Percentiles rank a stretch among this genome's conserved stretches.
These are phyloP conservation scores for Yarrowia phangngaensis DNA, from an alignment of 805 yeast genomes.

Conservation along the genomic window DNA sequence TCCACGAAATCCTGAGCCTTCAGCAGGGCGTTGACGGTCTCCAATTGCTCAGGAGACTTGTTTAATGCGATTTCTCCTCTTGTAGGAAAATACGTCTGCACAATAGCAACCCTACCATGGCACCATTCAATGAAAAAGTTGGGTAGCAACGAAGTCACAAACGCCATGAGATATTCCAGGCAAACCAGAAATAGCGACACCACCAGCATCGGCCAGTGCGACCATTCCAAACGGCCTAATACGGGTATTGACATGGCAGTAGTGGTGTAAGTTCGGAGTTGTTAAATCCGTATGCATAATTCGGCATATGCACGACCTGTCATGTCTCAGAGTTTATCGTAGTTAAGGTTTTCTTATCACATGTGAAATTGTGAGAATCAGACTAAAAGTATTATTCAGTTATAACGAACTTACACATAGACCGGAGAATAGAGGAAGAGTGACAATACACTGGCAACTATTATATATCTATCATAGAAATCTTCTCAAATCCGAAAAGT, in stretches of 20 bases:
- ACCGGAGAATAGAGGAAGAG: too few species aligned
- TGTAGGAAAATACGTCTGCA: constrained; percentile 14
- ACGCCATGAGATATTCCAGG: constrained; percentile 35
- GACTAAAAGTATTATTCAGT: too few species aligned
- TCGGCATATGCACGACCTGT: too few species aligned
- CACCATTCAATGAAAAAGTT: constrained; percentile 33
- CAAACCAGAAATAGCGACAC: constrained; percentile 37
- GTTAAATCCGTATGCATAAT: too few species aligned
- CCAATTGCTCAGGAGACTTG: constrained; percentile 18
- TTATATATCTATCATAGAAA: not conserved
- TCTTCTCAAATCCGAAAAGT: constrained; percentile 7
- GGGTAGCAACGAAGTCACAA: constrained; percentile 37
- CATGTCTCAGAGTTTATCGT: too few species aligned
- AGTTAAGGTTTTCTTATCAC: too few species aligned
- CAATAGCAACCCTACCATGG: constrained; percentile 29
- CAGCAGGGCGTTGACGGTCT: constrained; percentile 16
- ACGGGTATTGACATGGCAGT: constrained; percentile 35
- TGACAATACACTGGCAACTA: too few species aligned
- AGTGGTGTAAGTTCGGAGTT: too few species aligned
- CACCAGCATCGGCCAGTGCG: constrained; percentile 39
- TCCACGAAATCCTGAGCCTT: constrained; percentile 46
- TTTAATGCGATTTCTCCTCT: constrained; percentile 14
- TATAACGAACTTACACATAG: too few species aligned
- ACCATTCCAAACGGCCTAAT: constrained; percentile 36
- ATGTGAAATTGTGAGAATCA: too few species aligned